Base-by-base conservation (phyloP, 148 eudicot genomes). In the Camellia sinensis region DNA sequence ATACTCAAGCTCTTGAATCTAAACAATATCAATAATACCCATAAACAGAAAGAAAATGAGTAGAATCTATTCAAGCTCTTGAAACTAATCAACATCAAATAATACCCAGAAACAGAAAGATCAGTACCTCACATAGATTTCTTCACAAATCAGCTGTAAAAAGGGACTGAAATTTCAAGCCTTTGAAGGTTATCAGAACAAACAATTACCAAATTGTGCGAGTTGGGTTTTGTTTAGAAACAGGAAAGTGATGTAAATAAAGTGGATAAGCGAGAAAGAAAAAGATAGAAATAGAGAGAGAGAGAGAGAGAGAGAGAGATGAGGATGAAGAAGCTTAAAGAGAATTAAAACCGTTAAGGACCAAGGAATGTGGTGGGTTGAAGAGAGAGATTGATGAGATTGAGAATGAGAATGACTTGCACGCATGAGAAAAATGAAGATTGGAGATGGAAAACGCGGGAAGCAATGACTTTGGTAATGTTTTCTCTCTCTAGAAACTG, bases 401-500 rank as follows among this genome's bases (percentile, higher is more conserved):
- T 29, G 71, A 67, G 76, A 74, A 56, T 44, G 85, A 71, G 84
- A 78, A 89, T 89, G 88, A 92, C 98, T 95, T 95, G 98, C 97
- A 95, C 98, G 98, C 98, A 92, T 95, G 80, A 88, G 75, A 75
- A 75, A 73, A 68, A 68, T 17, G 67, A 29, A 73, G 45, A 71
- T 77, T 60, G 80, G 76, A 63, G 86, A 85, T 86, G 85, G 88
- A 77, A 82, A 94, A 87, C 87, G 89, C 90, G 88, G 89, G 91
- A 92, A 92, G 97, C 97, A 94, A 92, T 86, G 82, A 78, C 53
- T 17, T 40, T 12, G 62, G 7, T 63, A n/a, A 4, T 18, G 73
- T 22, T 82, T 45, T 85, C 67, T 83, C 71, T 83, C 68, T 77
- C 65, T 73, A 77, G 14, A 46, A 67, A 54, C 41, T 18, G 50